These are phyloP conservation scores for Aspergillus quadricinctus DNA, from an alignment of 2,329 filamentous ascomycete genomes.

Conservation along the genomic window DNA sequence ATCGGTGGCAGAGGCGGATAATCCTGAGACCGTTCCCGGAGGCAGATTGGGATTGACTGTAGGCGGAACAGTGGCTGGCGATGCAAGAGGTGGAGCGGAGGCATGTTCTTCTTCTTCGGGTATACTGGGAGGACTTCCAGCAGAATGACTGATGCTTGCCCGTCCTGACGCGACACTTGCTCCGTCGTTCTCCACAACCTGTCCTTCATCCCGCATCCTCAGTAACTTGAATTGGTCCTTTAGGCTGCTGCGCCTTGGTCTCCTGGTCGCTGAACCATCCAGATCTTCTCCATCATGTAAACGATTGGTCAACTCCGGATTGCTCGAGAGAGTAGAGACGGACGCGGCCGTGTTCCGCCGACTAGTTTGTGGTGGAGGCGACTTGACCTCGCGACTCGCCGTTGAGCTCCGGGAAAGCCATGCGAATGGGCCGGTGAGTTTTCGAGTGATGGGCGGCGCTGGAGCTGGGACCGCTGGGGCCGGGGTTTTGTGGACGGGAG, in stretches of 20 bases:
- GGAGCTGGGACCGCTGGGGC: constrained; percentile 37
- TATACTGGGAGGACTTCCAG: constrained; percentile 48
- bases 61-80: constrained; percentile 51
- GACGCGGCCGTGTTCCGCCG: constrained; percentile 77
- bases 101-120: constrained; percentile 44
- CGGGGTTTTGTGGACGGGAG: constrained; percentile 40
- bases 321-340: constrained; percentile 71
- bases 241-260: constrained; percentile 58
- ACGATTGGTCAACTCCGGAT: constrained; percentile 71
- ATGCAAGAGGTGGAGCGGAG: constrained; percentile 24
- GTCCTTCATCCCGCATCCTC: constrained; percentile 68
- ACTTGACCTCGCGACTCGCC: constrained; percentile 52
- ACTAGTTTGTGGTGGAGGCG: constrained; percentile 47
- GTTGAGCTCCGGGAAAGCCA: constrained; percentile 70
- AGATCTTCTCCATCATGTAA: constrained; percentile 64
- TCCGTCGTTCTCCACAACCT: constrained; percentile 54
- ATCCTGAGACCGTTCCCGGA: constrained; percentile 80
- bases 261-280: constrained; percentile 46
- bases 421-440: constrained; percentile 81
- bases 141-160: constrained; percentile 38
- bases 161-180: constrained; percentile 46
- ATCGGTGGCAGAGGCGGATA: constrained; percentile 66
- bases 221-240: constrained; percentile 76
- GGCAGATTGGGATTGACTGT: constrained; percentile 67
- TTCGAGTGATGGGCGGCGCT: constrained; percentile 49